Evolutionary conservation across 2,329 filamentous ascomycete genomes (phyloP).

Genomic region (Talaromyces amestolkiae): DNA sequence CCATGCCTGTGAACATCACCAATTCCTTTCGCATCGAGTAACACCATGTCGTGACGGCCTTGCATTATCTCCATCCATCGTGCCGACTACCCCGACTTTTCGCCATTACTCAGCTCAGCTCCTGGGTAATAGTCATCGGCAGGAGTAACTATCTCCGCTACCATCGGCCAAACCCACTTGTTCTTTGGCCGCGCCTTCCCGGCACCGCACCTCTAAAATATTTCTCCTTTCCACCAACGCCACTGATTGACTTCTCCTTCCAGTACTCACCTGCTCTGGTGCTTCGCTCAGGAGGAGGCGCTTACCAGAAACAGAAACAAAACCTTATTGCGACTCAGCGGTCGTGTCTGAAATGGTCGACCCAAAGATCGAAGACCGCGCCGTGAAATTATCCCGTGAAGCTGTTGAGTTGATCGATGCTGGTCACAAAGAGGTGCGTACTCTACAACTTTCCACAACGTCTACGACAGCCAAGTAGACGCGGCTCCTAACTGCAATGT

Average conservation of each 20-base stretch:
- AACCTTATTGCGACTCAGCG: background rate
- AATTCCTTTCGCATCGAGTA: slow-evolving; percentile 5
- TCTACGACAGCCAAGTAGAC: background rate
- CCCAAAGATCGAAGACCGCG: slow-evolving; percentile 45
- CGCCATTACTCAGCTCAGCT: background rate
- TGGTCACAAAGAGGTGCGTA: slow-evolving; percentile 45
- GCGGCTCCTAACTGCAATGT: slow-evolving; percentile 15
- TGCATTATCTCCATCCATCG: background rate
- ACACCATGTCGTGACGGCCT: slow-evolving; percentile 7
- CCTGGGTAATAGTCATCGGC: background rate
- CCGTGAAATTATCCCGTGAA: slow-evolving; percentile 46
- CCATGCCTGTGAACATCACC: background rate
- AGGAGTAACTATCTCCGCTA: background rate
- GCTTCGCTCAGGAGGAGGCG: background rate
- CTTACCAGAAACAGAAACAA: background rate
- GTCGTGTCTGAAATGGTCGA: slow-evolving; percentile 39
- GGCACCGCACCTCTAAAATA: background rate
- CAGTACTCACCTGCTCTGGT: background rate
- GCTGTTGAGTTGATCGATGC: slow-evolving; percentile 47
- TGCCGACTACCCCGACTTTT: background rate
- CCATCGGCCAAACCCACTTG: slow-evolving; percentile 4
- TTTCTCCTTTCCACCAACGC: background rate
- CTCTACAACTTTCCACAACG: background rate
- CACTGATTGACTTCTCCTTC: background rate
- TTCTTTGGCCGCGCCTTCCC: slow-evolving; percentile 14